These are phyloP conservation scores for Immersiella caudata DNA, from an alignment of 495 filamentous ascomycete genomes.

Conservation along the genomic window DNA sequence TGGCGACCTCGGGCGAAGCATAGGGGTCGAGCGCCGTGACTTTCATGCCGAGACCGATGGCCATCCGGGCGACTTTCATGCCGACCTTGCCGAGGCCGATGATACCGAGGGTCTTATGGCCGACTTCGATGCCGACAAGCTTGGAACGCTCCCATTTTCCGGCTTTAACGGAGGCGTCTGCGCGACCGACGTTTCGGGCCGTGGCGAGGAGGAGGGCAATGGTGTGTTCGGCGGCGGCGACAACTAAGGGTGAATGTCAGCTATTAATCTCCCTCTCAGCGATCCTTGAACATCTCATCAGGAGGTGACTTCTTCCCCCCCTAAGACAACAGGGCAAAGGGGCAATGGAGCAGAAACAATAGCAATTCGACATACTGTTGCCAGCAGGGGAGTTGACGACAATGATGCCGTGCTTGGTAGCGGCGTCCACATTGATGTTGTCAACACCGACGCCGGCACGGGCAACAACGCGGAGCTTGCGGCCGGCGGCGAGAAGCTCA, in stretches of 20 bases:
- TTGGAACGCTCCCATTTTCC: conserved; percentile 71
- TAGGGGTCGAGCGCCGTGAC: conserved; percentile 70
- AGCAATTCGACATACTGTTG: too few relatives aligned
- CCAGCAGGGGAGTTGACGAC: conserved; percentile 72
- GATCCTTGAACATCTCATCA: too few relatives aligned
- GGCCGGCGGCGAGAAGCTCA: conserved; percentile 58
- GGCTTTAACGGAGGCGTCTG: conserved; percentile 58
- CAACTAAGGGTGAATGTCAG: too few relatives aligned
- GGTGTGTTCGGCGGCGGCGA: conserved; percentile 70
- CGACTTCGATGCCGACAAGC: conserved; percentile 70
- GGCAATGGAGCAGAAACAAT: too few relatives aligned
- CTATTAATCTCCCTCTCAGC: too few relatives aligned
- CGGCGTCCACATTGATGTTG: conserved; percentile 70
- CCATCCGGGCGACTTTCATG: conserved; percentile 69
- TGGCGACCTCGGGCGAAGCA: conserved; percentile 62
- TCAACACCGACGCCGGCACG: conserved; percentile 75
- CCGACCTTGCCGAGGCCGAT: conserved; percentile 75
- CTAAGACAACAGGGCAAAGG: too few relatives aligned
- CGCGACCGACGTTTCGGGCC: conserved; percentile 65
- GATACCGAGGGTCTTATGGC: conserved; percentile 67
- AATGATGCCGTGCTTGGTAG: conserved; percentile 66
- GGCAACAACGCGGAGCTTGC: conserved; percentile 69
- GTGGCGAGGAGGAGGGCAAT: conserved; percentile 67
- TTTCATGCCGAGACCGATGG: conserved; percentile 69
- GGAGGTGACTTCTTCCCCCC: too few relatives aligned